A percentile compares a stretch with the other conserved stretches of the same genome.
Evolutionary conservation across 305 asterid species (phyloP).

Genomic region (Fraxinus nigra): DNA sequence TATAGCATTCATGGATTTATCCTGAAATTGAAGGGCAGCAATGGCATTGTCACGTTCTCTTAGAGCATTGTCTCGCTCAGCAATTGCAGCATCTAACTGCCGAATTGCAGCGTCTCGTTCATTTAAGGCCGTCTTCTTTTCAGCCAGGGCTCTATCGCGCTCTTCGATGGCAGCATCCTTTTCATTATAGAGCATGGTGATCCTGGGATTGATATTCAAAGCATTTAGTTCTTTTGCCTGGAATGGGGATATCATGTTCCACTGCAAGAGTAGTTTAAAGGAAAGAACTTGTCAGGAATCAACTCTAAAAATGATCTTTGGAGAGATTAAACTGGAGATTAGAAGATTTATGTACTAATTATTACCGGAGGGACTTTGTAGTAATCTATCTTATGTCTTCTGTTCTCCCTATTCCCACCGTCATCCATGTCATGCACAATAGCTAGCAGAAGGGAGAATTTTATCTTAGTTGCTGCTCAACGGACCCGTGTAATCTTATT

Average conservation of each 20-base stretch:
- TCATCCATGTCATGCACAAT: conserved; percentile 49
- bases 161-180: conserved; percentile 65
- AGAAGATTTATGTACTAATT: neutral
- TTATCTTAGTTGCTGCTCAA: neutral
- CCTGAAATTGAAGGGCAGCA: conserved; percentile 79
- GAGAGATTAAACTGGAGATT: neutral
- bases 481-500: neutral
- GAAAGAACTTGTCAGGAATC: neutral
- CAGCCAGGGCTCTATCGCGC: conserved; percentile 57
- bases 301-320: neutral
- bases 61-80: conserved; percentile 59
- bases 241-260: conserved; percentile 49
- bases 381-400: conserved; percentile 52
- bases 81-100: conserved; percentile 52
- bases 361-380: conserved; percentile 48
- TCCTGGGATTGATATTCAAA: conserved; percentile 43
- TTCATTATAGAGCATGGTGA: conserved; percentile 47
- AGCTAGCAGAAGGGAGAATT: neutral
- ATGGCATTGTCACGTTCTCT: conserved; percentile 75
- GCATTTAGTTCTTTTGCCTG: conserved; percentile 53
- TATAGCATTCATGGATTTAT: conserved; percentile 30
- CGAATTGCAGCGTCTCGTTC: conserved; percentile 57
- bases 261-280: conserved; percentile 32
- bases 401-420: conserved; percentile 40
- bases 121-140: conserved; percentile 45